Base-by-base conservation (phyloP, 2,329 filamentous ascomycete genomes). In the Chrysoporthe austroafricana region DNA sequence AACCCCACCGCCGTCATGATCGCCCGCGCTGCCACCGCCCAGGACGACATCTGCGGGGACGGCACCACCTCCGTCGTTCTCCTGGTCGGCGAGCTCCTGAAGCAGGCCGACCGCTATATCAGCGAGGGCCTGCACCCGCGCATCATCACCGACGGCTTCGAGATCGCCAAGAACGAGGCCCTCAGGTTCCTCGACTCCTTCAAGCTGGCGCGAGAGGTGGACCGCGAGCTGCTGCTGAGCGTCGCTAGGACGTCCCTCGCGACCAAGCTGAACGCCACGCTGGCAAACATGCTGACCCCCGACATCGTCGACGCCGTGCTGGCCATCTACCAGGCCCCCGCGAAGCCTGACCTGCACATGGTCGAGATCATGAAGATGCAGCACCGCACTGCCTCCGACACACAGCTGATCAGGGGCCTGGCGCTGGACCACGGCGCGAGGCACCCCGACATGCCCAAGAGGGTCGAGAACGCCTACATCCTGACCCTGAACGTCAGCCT, bases 311-410 rank as follows among this genome's bases (percentile, higher is more conserved):
- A 99, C 78, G 92, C 96, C 69, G 96, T 99, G 60, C 89, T 99
- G 67, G 88, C 96, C 72, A 99, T 99, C 79, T 94, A 97, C 84
- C 87, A 94, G 79, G 84, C 92, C 21, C 93, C 93, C 36, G 89
- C 88, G 71, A 98, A 98, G 84, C 96, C 96, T 66, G 96, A 99
- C 81, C 82, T 99, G 76, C 95, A 98, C 84, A 99, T 99, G 96
- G 87, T 99, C 73, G 96, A 99, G 82, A 98, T 99, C 75, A 99
- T 99, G 96, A 98, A 97, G 79, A 98, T 99, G 95, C 96, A 99
- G 83, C 96, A 99, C 84, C 92, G 95, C 74, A 94, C 93, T 63
- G 94, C 95, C 68, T 93, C 96, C 43, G 96, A 99, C 80, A 99
- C 96, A 67, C 94, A 97, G 80, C 88, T 99, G 69, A 97, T 99